Evolutionary conservation across 2,329 filamentous ascomycete species (phyloP).

Genomic region (Penicillium sp.): DNA sequence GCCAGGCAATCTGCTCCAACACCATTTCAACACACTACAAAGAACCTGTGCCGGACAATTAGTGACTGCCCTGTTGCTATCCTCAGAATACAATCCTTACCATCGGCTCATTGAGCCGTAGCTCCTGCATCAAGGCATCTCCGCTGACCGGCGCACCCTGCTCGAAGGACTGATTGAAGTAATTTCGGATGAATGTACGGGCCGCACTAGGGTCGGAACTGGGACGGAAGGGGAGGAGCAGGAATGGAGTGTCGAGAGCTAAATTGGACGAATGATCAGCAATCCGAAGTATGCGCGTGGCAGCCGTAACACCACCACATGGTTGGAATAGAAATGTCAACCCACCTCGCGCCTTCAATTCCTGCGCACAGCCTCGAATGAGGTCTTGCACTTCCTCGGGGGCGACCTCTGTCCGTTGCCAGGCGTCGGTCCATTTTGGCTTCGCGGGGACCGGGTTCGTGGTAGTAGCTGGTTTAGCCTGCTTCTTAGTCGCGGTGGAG

Average conservation of each 20-base stretch:
- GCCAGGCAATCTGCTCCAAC: slow-evolving; percentile 87
- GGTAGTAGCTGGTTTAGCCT: slow-evolving; percentile 52
- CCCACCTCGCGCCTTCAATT: slow-evolving; percentile 92
- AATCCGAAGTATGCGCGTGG: slow-evolving; percentile 28
- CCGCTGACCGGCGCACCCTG: slow-evolving; percentile 61
- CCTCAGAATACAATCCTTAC: slow-evolving; percentile 52
- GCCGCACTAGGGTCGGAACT: slow-evolving; percentile 89
- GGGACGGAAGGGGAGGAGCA: slow-evolving; percentile 90
- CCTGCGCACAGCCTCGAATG: slow-evolving; percentile 77
- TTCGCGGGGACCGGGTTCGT: slow-evolving; percentile 61
- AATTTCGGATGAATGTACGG: slow-evolving; percentile 88
- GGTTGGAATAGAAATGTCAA: slow-evolving; percentile 24
- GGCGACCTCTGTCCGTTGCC: slow-evolving; percentile 76
- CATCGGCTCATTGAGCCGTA: slow-evolving; percentile 91
- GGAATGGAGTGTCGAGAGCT: slow-evolving; percentile 89
- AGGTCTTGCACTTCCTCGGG: slow-evolving; percentile 91
- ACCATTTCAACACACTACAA: slow-evolving; percentile 95
- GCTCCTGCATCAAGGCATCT: slow-evolving; percentile 74
- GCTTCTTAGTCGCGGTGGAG: slow-evolving; percentile 61
- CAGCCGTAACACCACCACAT: slow-evolving; percentile 18
- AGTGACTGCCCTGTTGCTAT: background rate
- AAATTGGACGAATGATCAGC: slow-evolving; percentile 32
- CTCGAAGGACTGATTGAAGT: slow-evolving; percentile 71
- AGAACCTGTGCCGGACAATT: slow-evolving; percentile 66
- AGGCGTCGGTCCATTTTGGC: slow-evolving; percentile 85